A percentile compares a stretch with the other conserved stretches of the same genome.
These are phyloP conservation scores for Lentinula novae-zelandiae DNA, from an alignment of 1,284 basidiomycete species.

Conservation along the genomic window DNA sequence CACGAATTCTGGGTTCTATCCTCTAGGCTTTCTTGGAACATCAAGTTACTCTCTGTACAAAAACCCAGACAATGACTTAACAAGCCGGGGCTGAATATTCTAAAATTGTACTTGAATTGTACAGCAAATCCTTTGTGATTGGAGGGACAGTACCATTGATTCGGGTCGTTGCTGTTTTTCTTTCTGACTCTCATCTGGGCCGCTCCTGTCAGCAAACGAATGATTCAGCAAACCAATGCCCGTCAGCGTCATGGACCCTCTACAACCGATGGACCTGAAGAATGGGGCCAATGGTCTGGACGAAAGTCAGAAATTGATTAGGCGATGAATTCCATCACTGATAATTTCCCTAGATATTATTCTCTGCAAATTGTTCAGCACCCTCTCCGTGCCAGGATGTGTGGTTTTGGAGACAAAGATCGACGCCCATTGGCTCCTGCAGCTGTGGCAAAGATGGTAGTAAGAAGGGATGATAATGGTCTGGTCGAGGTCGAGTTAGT, in stretches of 20 bases:
- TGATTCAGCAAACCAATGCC: conserved; percentile 60
- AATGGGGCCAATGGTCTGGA: conserved; percentile 59
- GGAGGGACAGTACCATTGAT: conserved; percentile 25
- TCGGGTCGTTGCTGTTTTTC: conserved; percentile 27
- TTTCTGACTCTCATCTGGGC: conserved; percentile 16
- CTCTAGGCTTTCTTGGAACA: not conserved
- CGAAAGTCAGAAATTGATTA: conserved; percentile 43
- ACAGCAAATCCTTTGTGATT: not conserved
- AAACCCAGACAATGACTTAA: not conserved
- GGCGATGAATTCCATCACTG: conserved; percentile 13
- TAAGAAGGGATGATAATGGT: conserved; percentile 62
- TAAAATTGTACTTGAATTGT: not conserved
- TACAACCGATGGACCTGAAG: conserved; percentile 35
- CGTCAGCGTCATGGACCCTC: conserved; percentile 31
- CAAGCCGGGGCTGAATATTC: not conserved
- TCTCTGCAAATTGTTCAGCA: conserved; percentile 82
- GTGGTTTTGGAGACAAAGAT: conserved; percentile 95
- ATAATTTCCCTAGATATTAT: conserved; percentile 55
- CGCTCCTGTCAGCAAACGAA: conserved; percentile 11
- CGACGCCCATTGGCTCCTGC: conserved; percentile 87
- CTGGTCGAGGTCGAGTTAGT: conserved; percentile 76
- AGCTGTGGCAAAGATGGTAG: conserved; percentile 79
- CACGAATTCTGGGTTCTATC: no score
- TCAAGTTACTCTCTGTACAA: not conserved
- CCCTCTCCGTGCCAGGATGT: conserved; percentile 86